Base-by-base conservation (phyloP, 2,329 filamentous ascomycete genomes). In the Fusarium liriodendri region DNA sequence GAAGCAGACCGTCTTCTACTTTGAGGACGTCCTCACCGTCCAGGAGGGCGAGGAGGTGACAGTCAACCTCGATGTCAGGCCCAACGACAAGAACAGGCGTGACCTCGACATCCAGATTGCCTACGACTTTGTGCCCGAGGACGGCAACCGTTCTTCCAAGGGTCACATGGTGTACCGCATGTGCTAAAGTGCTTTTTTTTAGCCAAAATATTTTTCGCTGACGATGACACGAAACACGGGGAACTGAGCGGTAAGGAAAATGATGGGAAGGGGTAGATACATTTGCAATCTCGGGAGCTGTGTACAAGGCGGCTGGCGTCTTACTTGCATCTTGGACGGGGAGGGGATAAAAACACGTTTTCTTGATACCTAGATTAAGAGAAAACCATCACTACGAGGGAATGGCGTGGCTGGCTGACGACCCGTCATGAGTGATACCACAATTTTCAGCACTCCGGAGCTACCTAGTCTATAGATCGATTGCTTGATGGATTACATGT, bases 1-100 rank as follows among this genome's bases (percentile, higher is more conserved):
- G 97, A 99, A 99, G 88, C 97, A 99, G 88, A 99, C 97, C 14
- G 97, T 99, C 72, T 98, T 99, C 87, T 99, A 99, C 86, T 89
- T 99, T 73, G 91, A 94, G 80, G 95, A 99, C 77, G 94, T 98
- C 37, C 87, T 99, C 74, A 98, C 95, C 20, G 95, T 98, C 40
- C 93, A 97, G 84, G 89, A 94, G 80, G 95, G 93, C 66, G 97
- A 99, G 87, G 88, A 90, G 79, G 88, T 99, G 69, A 85, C 87
- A 69, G 94, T 94, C 79, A 87, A 88, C 35, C 86, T 99, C 45
- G 88, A 91, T 73, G 97, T 96, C 86, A 93, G 92, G 84, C 97
- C 97, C 62, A 99, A 98, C 82, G 89, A 93, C 73, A 95, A 97
- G 90, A 98, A 99, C 88, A 92, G 93, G 83, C 93, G 97, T 76